Evolutionary conservation across 495 filamentous ascomycete species (phyloP), one percentile per base, ranked within the genome.

Genomic region (Geopyxis carbonaria): DNA sequence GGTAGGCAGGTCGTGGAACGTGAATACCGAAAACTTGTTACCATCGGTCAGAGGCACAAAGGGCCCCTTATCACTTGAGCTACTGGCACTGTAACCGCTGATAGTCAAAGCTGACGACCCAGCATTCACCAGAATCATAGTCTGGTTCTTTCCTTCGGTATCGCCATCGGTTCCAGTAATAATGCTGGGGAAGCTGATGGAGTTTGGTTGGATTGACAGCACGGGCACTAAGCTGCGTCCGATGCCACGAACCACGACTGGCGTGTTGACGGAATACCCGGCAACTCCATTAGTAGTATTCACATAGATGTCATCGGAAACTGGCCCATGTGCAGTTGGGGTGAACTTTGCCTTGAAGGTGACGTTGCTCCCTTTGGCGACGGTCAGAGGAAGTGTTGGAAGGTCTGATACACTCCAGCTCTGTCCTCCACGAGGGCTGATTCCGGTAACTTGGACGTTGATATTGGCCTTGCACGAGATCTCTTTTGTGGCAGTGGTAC

Each of bases 331-430:
- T 5, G 27, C 10, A 16, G 41, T 42, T 0, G 61, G 61, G 7
- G 23, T 51, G 40, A 64, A 68, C 1, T 46, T 50, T 16, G 60
- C 57, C 14, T 57, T 47, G 46, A 69, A 63, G 3, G 34, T 55
- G 29, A 68, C 61, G 6, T 47, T 58, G 4, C 49, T 43, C 2
- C 60, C 63, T 7, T 43, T 28, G 1, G 54, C 44, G 4, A 70
- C 18, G 14, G 39, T 47, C 10, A 55, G 39, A 3, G 65, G 65
- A 13, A 60, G 33, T 2, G 50, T 41, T n/a, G n/a, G n/a, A 31
- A 57, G 38, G 18, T 40, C 45, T 15, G 48, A 51, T 11, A 58
- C 45, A 11, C 16, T 37, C 40, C 59, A 66, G 31, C 65, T 55
- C 5, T 47, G 42, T 18, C 48, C 39, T 18, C 53, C 48, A 28